Evolutionary conservation across 257 asterid genomes (phyloP).

Genomic region (Fraxinus quadrangulata): DNA sequence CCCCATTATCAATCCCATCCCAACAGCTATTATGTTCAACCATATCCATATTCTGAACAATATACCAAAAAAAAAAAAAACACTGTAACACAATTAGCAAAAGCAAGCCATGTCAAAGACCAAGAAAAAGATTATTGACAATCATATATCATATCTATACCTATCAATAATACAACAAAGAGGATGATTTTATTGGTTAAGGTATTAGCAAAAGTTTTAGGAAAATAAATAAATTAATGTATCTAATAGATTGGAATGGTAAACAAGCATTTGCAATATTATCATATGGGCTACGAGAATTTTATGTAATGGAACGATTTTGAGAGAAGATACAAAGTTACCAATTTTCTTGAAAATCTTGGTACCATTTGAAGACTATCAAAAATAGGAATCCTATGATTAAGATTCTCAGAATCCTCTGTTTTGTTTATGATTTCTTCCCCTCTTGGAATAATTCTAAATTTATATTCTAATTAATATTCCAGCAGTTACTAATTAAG

Average conservation of each 20-base stretch:
- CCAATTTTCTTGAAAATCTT: slow-evolving; percentile 22
- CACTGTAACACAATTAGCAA: slow-evolving; percentile 8
- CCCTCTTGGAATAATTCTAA: not conserved
- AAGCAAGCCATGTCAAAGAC: not conserved
- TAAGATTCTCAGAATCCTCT: slow-evolving; percentile 9
- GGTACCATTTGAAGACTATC: slow-evolving; percentile 19
- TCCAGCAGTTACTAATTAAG: not conserved
- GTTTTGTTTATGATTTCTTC: not conserved
- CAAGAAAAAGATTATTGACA: not conserved
- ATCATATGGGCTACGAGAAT: too few species aligned
- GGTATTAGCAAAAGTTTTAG: slow-evolving; percentile 4
- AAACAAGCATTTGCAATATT: too few species aligned
- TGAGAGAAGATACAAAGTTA: slow-evolving; percentile 24
- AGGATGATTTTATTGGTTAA: not conserved
- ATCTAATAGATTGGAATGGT: not conserved
- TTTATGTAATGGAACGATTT: not conserved
- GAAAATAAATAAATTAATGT: not conserved
- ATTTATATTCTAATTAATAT: not conserved
- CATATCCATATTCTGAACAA: slow-evolving; percentile 47
- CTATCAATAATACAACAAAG: slow-evolving; percentile 11
- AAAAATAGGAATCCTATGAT: slow-evolving; percentile 27
- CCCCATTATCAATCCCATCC: slow-evolving; percentile 46
- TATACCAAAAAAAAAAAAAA: not conserved
- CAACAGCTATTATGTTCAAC: slow-evolving; percentile 45
- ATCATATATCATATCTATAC: not conserved